Evolutionary conservation across 208 protist genomes (phyloP), one percentile per base, ranked within the genome.

Genomic region (Acanthamoeba quina): DNA sequence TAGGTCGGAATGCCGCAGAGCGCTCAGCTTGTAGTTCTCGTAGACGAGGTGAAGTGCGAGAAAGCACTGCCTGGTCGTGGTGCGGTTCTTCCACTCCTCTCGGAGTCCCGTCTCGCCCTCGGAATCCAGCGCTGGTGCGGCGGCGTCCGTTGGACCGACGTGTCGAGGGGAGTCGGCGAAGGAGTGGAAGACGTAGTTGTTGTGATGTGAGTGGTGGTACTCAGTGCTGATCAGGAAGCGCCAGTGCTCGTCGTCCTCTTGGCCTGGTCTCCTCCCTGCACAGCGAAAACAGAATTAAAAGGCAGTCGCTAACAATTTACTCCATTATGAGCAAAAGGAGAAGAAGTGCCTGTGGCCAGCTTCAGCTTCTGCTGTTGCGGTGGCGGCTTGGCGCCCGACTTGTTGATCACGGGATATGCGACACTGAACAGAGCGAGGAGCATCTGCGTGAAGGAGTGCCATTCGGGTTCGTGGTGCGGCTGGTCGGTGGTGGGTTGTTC

Each of bases 21-120:
- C 49, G 21, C 49, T 91, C 60, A 91, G 44, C 44, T 91, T 91
- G 37, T 49, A 74, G 54, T 91, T 74, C 62, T 91, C 85, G 60
- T 91, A 91, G 17, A 91, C 37, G 29, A 74, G 62, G 34, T 91
- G 85, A 37, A 91, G 49, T 21, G 85, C 85, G 37, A n/a, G 72
- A 21, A 80, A 80, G 11, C 72, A 37, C 13, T 24, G 37, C 37
- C 21, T 44, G 72, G 37, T 24, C 24, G 37, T 52, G 21, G 3
- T 29, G 29, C 64, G 64, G 17, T 72, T 31, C 64, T 72, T 31
- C 64, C 64, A 72, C 21, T 31, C 31, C 64, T 44, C 64, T 11
- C n/a, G 26, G 9, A 26, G 9, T 21, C 7, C 62, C 62, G 62
- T 24, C 62, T 29, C 29, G 49, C n/a, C 31, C 0, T 15, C 29